Percentiles rank a stretch among this genome's conserved stretches.
phyloP scores from a whole-genome alignment of 305 asterid genomes.

The Euphrasia arctica region DNA sequence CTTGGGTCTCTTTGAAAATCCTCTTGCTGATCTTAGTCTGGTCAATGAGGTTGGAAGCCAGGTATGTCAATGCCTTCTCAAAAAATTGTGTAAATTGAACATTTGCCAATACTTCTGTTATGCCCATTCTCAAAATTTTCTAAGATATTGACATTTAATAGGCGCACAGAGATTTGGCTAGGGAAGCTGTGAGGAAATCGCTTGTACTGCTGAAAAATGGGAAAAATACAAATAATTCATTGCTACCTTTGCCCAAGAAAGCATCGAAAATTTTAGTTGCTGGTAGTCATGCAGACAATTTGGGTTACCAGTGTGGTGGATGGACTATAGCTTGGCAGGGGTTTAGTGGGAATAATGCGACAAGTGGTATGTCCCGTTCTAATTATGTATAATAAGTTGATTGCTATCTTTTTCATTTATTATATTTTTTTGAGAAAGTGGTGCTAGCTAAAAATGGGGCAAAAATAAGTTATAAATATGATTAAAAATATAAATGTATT shows the following conservation, averaged over 20 bases:
- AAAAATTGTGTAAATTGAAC: background rate
- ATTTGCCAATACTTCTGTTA: background rate
- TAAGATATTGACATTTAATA: slow-evolving; percentile 30
- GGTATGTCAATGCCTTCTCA: slow-evolving; percentile 38
- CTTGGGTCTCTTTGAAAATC: slow-evolving; percentile 86
- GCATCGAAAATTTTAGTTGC: slow-evolving; percentile 67
- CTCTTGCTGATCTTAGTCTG: slow-evolving; percentile 79
- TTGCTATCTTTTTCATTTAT: background rate
- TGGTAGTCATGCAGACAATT: slow-evolving; percentile 84
- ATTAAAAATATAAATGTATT: background rate
- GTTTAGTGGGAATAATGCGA: slow-evolving; percentile 66
- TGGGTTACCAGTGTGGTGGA: slow-evolving; percentile 95
- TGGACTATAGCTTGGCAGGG: slow-evolving; percentile 98
- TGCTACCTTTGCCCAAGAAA: slow-evolving; percentile 80
- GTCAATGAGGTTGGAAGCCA: slow-evolving; percentile 76
- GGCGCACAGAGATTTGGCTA: slow-evolving; percentile 82
- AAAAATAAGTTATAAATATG: background rate
- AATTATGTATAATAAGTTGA: background rate
- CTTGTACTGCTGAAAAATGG: slow-evolving; percentile 89
- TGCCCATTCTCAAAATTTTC: background rate
- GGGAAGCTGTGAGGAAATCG: slow-evolving; percentile 91
- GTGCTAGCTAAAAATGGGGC: no score
- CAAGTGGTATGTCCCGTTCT: slow-evolving; percentile 43
- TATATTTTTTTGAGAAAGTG: background rate
- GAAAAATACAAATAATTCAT: slow-evolving; percentile 43